Conservation (phyloP, 148 eudicot species). For the Rhododendron mucronatum region DNA sequence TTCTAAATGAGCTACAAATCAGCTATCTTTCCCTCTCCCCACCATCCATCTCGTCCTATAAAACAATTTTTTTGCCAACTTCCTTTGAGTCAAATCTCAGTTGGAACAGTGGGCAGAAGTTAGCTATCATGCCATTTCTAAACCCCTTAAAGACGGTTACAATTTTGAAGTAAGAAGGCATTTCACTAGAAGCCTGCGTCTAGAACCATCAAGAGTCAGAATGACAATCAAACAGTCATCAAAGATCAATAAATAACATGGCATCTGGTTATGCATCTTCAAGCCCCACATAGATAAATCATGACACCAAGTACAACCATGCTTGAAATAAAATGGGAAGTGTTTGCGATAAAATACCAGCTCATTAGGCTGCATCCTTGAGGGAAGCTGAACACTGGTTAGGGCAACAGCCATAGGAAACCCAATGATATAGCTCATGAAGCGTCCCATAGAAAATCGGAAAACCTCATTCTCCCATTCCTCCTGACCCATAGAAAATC, state of each 20-base stretch:
- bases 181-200: background rate
- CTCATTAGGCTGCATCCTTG: slow-evolving; percentile 12
- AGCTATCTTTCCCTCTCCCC: background rate
- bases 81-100: background rate
- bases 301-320: background rate
- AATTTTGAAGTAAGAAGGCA: background rate
- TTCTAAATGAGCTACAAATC: background rate
- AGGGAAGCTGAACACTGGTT: slow-evolving; percentile 11
- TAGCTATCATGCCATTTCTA: background rate
- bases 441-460: background rate
- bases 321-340: background rate
- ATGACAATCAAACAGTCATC: background rate
- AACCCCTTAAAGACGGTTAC: background rate
- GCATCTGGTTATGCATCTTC: background rate
- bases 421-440: background rate
- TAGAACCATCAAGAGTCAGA: background rate
- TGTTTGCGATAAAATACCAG: slow-evolving; percentile 15
- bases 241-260: background rate
- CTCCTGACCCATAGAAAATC: background rate
- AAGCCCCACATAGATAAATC: background rate
- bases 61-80: background rate
- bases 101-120: background rate
- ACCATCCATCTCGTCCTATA: background rate
- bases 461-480: slow-evolving; percentile 12
- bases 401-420: background rate